Conservation (phyloP, 805 yeast genomes). For the Yamadazyma kitorensis region DNA sequence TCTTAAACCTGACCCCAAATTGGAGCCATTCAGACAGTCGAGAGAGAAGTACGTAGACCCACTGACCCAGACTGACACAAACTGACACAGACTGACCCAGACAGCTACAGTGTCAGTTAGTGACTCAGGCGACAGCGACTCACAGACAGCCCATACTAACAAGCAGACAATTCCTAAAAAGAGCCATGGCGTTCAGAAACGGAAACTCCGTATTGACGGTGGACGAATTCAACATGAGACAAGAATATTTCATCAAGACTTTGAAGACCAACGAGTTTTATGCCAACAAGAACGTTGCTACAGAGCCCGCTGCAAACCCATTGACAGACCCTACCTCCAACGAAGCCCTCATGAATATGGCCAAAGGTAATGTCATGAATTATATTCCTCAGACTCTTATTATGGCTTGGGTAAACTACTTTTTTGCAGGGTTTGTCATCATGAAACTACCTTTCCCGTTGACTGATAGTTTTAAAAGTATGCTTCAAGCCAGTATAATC, state of each 20-base stretch:
- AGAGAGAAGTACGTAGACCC: conserved; percentile 27
- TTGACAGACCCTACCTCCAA: conserved; percentile 67
- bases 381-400: conserved; percentile 89
- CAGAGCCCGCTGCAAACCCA: conserved; percentile 52
- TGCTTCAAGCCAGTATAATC: conserved; percentile 84
- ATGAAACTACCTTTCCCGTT: conserved; percentile 84
- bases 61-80: no score
- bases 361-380: conserved; percentile 78
- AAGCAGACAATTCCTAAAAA: conserved; percentile 58
- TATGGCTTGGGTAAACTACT: conserved; percentile 95
- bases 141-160: no score
- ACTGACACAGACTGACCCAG: no score
- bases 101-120: no score
- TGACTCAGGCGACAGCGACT: no score
- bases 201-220: conserved; percentile 52
- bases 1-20: conserved; percentile 56
- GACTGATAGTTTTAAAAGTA: conserved; percentile 83
- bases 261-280: conserved; percentile 55
- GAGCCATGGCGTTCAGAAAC: conserved; percentile 54
- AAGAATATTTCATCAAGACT: conserved; percentile 43
- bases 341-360: conserved; percentile 72
- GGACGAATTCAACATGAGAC: conserved; percentile 53
- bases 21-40: conserved; percentile 47
- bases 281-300: conserved; percentile 44
- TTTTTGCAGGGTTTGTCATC: conserved; percentile 86